Conservation (phyloP, 2,329 filamentous ascomycete genomes). For the Ophiobolus disseminans region DNA sequence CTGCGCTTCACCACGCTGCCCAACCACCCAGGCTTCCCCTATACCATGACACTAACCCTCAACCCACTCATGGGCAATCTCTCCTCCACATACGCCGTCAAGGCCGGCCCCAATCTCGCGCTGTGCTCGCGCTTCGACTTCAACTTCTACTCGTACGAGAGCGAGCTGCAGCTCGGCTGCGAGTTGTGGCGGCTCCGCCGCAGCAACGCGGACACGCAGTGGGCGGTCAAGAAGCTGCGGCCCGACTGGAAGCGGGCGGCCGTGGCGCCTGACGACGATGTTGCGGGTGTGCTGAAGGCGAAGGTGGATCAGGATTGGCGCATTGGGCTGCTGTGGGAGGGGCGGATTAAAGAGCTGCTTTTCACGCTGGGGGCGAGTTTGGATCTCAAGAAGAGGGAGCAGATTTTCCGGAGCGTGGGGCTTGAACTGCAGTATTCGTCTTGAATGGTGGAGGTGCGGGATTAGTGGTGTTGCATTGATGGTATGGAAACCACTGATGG, state of each 20-base stretch:
- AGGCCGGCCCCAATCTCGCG: slow-evolving; percentile 81
- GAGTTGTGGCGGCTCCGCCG: slow-evolving; percentile 86
- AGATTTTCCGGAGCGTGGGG: slow-evolving; percentile 78
- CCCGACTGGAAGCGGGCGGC: slow-evolving; percentile 49
- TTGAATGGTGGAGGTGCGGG: too few species aligned
- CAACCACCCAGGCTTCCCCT: slow-evolving; percentile 80
- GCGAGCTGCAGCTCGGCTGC: slow-evolving; percentile 87
- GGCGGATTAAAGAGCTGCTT: slow-evolving; percentile 86
- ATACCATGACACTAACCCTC: slow-evolving; percentile 90
- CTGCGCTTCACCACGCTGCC: slow-evolving; percentile 88
- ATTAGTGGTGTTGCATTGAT: too few species aligned
- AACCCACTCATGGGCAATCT: slow-evolving; percentile 96
- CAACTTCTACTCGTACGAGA: slow-evolving; percentile 98
- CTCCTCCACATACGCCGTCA: slow-evolving; percentile 88
- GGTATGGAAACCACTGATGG: too few species aligned
- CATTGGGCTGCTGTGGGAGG: slow-evolving; percentile 90
- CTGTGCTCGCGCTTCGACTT: slow-evolving; percentile 94
- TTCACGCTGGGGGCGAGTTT: slow-evolving; percentile 90
- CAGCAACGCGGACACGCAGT: slow-evolving; percentile 50
- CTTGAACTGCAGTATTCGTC: slow-evolving; percentile 85
- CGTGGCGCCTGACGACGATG: slow-evolving; percentile 64
- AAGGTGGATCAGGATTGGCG: slow-evolving; percentile 87
- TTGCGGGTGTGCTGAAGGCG: slow-evolving; percentile 87
- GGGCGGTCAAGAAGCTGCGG: slow-evolving; percentile 53
- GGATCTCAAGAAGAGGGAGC: slow-evolving; percentile 76